Evolutionary conservation across 345 rosid species (phyloP).

Genomic region (Syzygium aqueum): DNA sequence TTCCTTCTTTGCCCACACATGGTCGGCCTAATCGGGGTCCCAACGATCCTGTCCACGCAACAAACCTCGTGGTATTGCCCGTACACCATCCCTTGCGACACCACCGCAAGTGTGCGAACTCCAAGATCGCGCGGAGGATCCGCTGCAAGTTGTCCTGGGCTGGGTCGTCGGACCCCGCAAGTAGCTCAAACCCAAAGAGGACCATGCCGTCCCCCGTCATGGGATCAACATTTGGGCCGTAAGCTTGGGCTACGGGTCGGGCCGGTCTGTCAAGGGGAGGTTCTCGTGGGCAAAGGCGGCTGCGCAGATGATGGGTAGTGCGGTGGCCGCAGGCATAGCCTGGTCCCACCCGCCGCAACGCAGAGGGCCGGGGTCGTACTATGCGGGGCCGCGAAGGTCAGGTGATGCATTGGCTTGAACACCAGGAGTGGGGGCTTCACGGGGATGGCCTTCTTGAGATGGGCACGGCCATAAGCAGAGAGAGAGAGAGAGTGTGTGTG

Average conservation of each 20-base stretch:
- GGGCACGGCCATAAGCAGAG: conserved; percentile 4
- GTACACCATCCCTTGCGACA: conserved; percentile 35
- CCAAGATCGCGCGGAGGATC: conserved; percentile 32
- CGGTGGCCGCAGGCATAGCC: conserved; percentile 50
- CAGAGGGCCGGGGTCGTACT: conserved; percentile 41
- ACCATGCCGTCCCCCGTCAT: conserved; percentile 34
- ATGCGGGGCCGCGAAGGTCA: conserved; percentile 28
- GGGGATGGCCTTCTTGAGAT: conserved; percentile 28
- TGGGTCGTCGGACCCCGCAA: conserved; percentile 13
- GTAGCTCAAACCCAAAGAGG: conserved; percentile 39
- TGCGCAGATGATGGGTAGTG: conserved; percentile 35
- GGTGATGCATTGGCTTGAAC: conserved; percentile 32
- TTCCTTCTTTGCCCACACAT: conserved; percentile 27
- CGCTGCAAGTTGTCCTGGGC: conserved; percentile 10
- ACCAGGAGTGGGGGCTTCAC: conserved; percentile 19
- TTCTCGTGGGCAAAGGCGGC: conserved; percentile 26
- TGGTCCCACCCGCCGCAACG: conserved; percentile 36
- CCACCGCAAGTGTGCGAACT: conserved; percentile 34
- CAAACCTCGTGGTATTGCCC: conserved; percentile 22
- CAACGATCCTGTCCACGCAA: neutral
- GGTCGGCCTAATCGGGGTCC: neutral
- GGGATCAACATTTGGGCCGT: conserved; percentile 31
- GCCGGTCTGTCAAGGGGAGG: conserved; percentile 10
- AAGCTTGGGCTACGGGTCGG: neutral
- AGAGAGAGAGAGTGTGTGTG: neutral